Evolutionary conservation across 2,329 filamentous ascomycete species (phyloP).

Genomic region (Phaeoacremonium minimum): DNA sequence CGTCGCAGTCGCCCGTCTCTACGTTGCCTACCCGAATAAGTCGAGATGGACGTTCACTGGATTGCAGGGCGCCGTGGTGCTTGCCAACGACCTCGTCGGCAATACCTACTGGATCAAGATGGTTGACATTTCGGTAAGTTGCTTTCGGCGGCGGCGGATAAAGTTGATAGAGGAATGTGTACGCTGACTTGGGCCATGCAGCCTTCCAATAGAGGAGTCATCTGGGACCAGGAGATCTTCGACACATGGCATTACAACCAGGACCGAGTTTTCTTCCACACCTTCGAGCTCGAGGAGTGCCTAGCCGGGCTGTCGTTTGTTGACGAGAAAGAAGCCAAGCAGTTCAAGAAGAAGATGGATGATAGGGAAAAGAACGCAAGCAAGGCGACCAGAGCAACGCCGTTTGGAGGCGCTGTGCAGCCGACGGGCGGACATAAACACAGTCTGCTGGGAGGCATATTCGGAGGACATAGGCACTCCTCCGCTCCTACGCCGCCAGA

Average conservation of each 20-base stretch:
- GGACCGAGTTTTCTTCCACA: constrained; percentile 95
- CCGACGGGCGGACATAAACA: constrained; percentile 30
- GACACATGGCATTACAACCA: constrained; percentile 94
- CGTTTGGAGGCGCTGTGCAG: constrained; percentile 57
- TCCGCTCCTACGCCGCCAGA: constrained; percentile 55
- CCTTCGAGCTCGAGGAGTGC: constrained; percentile 92
- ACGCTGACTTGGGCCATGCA: constrained; percentile 28
- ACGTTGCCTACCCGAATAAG: constrained; percentile 83
- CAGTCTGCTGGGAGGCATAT: constrained; percentile 56
- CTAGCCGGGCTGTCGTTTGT: constrained; percentile 86
- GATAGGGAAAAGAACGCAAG: constrained; percentile 93
- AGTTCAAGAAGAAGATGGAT: constrained; percentile 96
- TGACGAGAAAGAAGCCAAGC: constrained; percentile 96
- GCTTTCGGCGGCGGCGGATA: constrained; percentile 6
- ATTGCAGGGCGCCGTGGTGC: constrained; percentile 83
- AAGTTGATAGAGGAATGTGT: constrained; percentile 1
- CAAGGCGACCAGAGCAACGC: constrained; percentile 76
- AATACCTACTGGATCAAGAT: constrained; percentile 97
- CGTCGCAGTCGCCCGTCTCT: constrained; percentile 88
- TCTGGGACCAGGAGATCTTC: constrained; percentile 98
- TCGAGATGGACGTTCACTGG: constrained; percentile 92
- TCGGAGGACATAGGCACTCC: constrained; percentile 56
- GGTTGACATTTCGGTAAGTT: constrained; percentile 86
- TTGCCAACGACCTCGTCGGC: constrained; percentile 90
- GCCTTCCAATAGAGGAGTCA: constrained; percentile 75